Conservation (phyloP, 192 early-diverging fungal genomes). For the Gryganskiella cystojenkinii region DNA sequence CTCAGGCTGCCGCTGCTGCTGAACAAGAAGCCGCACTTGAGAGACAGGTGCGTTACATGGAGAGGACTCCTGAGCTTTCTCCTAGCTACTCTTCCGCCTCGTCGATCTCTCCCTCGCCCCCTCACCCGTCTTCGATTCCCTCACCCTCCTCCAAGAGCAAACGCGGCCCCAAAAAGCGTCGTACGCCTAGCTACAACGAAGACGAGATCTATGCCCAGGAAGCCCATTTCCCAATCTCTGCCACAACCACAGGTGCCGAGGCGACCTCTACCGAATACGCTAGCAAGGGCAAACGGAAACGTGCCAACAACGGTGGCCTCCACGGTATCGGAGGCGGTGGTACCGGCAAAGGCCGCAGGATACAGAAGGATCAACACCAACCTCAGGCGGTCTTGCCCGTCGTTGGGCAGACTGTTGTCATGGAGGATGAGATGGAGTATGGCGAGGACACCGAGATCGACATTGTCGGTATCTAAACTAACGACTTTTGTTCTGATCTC, state of each 20-base stretch:
- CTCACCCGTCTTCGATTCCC: slow-evolving; percentile 20
- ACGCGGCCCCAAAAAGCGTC: slow-evolving; percentile 15
- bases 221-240: slow-evolving; percentile 7
- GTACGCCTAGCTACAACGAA: slow-evolving; percentile 12
- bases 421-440: slow-evolving; percentile 28
- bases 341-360: slow-evolving; percentile 22
- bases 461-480: slow-evolving; percentile 32
- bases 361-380: slow-evolving; percentile 26
- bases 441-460: slow-evolving; percentile 51
- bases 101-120: slow-evolving; percentile 25
- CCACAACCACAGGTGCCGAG: not conserved
- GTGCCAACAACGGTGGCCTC: slow-evolving; percentile 16
- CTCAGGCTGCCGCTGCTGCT: slow-evolving; percentile 1
- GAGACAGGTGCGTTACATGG: slow-evolving; percentile 11
- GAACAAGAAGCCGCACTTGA: slow-evolving; percentile 17
- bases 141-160: slow-evolving; percentile 10
- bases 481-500: not conserved
- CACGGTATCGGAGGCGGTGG: slow-evolving; percentile 38
- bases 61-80: slow-evolving; percentile 37
- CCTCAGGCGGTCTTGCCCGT: slow-evolving; percentile 3
- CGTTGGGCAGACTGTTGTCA: slow-evolving; percentile 7
- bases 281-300: slow-evolving; percentile 39
- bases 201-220: slow-evolving; percentile 17
- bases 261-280: slow-evolving; percentile 10
- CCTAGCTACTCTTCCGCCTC: slow-evolving; percentile 19